These are phyloP conservation scores for Yarrowia alimentaria DNA, from an alignment of 805 yeast genomes.

Conservation along the genomic window DNA sequence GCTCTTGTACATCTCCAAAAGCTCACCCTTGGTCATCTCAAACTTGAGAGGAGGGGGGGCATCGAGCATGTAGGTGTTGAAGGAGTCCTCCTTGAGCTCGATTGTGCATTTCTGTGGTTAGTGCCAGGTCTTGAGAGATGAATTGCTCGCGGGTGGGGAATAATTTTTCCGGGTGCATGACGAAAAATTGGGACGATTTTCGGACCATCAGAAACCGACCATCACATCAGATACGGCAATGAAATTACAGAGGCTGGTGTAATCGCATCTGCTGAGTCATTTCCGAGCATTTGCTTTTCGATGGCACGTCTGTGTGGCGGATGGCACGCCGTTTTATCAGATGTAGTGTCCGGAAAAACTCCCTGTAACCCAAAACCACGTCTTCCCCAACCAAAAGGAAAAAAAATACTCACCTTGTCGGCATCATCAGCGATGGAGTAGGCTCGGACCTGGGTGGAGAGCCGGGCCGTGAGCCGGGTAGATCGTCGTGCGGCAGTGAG, in stretches of 20 bases:
- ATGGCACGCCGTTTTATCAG: background rate
- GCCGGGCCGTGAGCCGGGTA: conserved; percentile 27
- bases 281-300: background rate
- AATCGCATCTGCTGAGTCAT: background rate
- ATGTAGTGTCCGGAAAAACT: conserved; percentile 23
- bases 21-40: conserved; percentile 73
- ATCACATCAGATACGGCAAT: background rate
- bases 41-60: conserved; percentile 68
- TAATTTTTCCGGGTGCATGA: conserved; percentile 24
- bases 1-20: conserved; percentile 93
- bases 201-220: background rate
- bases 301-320: background rate
- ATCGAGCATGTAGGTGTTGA: conserved; percentile 79
- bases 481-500: conserved; percentile 26
- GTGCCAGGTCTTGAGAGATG: background rate
- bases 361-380: conserved; percentile 27
- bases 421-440: conserved; percentile 27
- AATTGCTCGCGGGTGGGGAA: conserved; percentile 21
- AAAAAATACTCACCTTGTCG: conserved; percentile 27
- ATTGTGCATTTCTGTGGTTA: conserved; percentile 26
- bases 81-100: conserved; percentile 54
- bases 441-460: conserved; percentile 15
- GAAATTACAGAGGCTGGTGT: background rate
- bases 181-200: background rate
- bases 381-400: conserved; percentile 15